These are phyloP conservation scores for Scheffersomyces spartinae DNA, from an alignment of 805 yeast species.

Conservation along the genomic window DNA sequence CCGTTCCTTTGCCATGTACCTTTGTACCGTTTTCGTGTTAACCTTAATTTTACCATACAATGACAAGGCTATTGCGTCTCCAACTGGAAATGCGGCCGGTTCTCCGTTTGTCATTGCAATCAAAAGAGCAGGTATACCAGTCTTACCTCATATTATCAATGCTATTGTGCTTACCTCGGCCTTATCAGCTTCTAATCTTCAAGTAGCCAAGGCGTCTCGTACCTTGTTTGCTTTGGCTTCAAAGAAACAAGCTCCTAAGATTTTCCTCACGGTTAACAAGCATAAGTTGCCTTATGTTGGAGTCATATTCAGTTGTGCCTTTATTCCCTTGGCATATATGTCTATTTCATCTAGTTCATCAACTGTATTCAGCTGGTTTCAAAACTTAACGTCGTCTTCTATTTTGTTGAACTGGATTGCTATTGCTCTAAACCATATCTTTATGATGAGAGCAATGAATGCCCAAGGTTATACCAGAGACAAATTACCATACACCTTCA, in stretches of 20 bases:
- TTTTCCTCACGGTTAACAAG: slow-evolving; percentile 18
- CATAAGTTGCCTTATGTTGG: slow-evolving; percentile 15
- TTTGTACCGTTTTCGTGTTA: slow-evolving; percentile 18
- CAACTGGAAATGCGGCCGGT: slow-evolving; percentile 17
- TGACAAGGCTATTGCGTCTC: slow-evolving; percentile 13
- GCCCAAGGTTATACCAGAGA: slow-evolving; percentile 25
- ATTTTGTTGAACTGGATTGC: slow-evolving; percentile 18
- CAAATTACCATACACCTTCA: slow-evolving; percentile 18
- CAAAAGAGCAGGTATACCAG: slow-evolving; percentile 18
- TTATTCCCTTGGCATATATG: slow-evolving; percentile 28
- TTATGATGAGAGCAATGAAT: slow-evolving; percentile 21
- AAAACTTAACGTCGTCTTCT: slow-evolving; percentile 17
- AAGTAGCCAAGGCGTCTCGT: slow-evolving; percentile 18
- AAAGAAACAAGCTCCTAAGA: slow-evolving; percentile 25
- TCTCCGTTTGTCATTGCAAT: slow-evolving; percentile 32
- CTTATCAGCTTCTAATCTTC: slow-evolving; percentile 23
- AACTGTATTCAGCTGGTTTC: slow-evolving; percentile 24
- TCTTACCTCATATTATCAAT: slow-evolving; percentile 24
- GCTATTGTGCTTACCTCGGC: slow-evolving; percentile 30
- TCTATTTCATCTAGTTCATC: slow-evolving; percentile 12
- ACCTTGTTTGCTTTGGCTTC: slow-evolving; percentile 24
- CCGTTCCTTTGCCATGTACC: slow-evolving; percentile 18
- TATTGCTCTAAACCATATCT: slow-evolving; percentile 19
- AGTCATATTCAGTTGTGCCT: slow-evolving; percentile 10
- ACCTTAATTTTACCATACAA: slow-evolving; percentile 21